Evolutionary conservation across 2,329 filamentous ascomycete genomes (phyloP).

Genomic region (Pestalotiopsis sp.): DNA sequence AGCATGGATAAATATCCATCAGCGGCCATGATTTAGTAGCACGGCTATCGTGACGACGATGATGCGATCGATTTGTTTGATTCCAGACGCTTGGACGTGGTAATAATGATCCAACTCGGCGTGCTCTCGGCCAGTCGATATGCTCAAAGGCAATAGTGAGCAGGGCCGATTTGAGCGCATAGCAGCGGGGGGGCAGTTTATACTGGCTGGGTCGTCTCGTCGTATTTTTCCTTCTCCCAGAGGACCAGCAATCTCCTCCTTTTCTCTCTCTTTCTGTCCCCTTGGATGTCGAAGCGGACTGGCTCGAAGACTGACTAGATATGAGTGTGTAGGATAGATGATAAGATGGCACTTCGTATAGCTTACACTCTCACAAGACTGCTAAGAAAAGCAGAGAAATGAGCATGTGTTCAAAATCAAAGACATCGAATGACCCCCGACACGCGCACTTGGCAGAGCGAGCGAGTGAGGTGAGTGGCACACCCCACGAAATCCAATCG

Average conservation of each 20-base stretch:
- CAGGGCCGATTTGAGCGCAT: neutral
- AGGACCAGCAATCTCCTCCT: neutral
- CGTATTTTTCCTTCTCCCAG: neutral
- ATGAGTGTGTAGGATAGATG: neutral
- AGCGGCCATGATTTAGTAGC: neutral
- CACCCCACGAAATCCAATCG: neutral
- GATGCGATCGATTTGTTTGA: neutral
- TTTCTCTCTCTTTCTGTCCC: neutral
- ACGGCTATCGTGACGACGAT: neutral
- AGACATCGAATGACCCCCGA: constrained; percentile 8
- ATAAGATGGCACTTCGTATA: neutral
- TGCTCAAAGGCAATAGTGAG: neutral
- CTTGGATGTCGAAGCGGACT: neutral
- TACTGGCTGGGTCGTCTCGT: neutral
- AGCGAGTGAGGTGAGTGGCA: neutral
- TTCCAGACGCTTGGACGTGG: neutral
- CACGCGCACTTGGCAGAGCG: constrained; percentile 1
- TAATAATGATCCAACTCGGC: neutral
- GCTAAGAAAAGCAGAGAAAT: neutral
- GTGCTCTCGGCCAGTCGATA: neutral
- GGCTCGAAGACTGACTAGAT: neutral
- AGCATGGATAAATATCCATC: neutral
- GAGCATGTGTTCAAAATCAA: constrained; percentile 6
- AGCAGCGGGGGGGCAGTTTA: neutral
- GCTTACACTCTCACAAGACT: neutral